Base-by-base conservation (phyloP, 2,329 filamentous ascomycete genomes). In the Neonectria faginata region DNA sequence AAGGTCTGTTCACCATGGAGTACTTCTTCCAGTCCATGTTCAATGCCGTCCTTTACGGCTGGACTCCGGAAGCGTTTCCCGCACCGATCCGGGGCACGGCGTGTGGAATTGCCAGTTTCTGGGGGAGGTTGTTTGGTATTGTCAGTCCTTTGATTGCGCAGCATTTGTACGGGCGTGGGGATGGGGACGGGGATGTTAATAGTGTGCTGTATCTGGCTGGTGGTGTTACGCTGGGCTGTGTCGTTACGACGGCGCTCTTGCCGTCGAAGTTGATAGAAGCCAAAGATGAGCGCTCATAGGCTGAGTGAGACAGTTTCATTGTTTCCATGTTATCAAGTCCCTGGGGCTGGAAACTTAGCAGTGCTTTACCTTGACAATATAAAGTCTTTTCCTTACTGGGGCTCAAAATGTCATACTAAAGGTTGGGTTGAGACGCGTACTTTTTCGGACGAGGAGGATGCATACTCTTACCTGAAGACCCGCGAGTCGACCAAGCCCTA, bases 31-130 rank as follows among this genome's bases (percentile, higher is more conserved):
- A 80, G 14, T 82, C 82, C 58, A 79, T 79, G 70, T 78, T 76
- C 60, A 77, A 74, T 12, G 75, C 67, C 9, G 76, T 77, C 0
- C 60, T 78, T 47, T 84, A 82, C 57, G 82, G 80, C 0, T 84
- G 80, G 75, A 88, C 86, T 0, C 86, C 86, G 0, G 85, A 89
- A 68, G 84, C 85, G 0, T 88, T 89, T 74, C 85, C 85, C 0
- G 84, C 83, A 2, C 83, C 85, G 0, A 79, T 85, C 48, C 79
- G 86, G 0, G 86, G 85, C 3, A 87, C 85, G 0, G 87, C 87
- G 0, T 85, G 83, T 68, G 87, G 87, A 0, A 65, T 88, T 12
- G 85, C 86, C 2, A 85, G 84, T 64, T 89, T 88, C 70, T 88
- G 85, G 85, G 87, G 87, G 1, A 75, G 87, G 2, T 58, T 89